Conservation (phyloP, 106 monocot genomes). For the Dioscorea alata region DNA sequence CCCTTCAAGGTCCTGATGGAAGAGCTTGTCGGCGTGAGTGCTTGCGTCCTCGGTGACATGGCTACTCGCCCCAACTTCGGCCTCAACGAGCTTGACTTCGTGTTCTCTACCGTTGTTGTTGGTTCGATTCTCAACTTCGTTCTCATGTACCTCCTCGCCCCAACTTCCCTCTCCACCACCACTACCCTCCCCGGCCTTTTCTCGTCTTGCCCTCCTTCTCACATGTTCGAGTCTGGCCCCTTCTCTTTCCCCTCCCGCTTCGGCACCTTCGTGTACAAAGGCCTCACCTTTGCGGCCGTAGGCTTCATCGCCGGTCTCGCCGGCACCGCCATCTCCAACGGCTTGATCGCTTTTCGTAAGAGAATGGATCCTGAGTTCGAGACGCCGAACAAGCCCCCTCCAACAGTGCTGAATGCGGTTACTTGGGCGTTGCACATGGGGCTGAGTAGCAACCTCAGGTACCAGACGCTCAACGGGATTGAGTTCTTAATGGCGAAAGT, state of each 20-base stretch:
- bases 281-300: slow-evolving; percentile 53
- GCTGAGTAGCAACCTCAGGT: slow-evolving; percentile 68
- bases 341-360: slow-evolving; percentile 50
- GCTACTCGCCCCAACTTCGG: slow-evolving; percentile 80
- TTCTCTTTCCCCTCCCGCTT: slow-evolving; percentile 40
- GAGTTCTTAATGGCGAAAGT: slow-evolving; percentile 51
- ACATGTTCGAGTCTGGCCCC: slow-evolving; percentile 67
- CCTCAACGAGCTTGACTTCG: slow-evolving; percentile 85
- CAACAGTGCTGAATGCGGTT: slow-evolving; percentile 54
- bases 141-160: slow-evolving; percentile 75
- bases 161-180: slow-evolving; percentile 23
- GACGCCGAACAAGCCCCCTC: slow-evolving; percentile 62
- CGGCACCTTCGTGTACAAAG: slow-evolving; percentile 57
- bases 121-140: slow-evolving; percentile 83
- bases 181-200: slow-evolving; percentile 29
- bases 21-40: slow-evolving; percentile 66
- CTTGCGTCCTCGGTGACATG: slow-evolving; percentile 78
- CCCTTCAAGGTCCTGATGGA: slow-evolving; percentile 91
- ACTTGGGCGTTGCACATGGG: slow-evolving; percentile 88
- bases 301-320: slow-evolving; percentile 67
- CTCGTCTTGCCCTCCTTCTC: background rate
- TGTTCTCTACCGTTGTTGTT: slow-evolving; percentile 81
- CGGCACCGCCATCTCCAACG: slow-evolving; percentile 69
- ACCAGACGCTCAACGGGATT: slow-evolving; percentile 71
- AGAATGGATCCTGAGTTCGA: slow-evolving; percentile 64